Evolutionary conservation across 768 basidiomycete species (phyloP).

Genomic region (Kwoniella europaea): DNA sequence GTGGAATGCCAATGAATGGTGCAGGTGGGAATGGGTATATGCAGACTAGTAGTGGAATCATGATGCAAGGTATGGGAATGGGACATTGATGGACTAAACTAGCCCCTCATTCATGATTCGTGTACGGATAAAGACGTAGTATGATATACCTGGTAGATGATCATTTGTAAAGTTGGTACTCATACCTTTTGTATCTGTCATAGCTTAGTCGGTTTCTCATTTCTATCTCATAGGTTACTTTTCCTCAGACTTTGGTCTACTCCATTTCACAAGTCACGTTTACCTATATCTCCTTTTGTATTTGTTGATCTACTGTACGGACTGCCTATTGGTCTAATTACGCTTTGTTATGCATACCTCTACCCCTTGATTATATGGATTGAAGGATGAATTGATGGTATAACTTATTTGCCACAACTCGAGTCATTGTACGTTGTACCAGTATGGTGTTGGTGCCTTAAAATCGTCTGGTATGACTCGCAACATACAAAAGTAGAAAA

Average conservation of each 20-base stretch:
- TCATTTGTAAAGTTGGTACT: not conserved
- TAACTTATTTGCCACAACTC: not conserved
- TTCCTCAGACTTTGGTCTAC: no score
- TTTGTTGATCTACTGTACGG: no score
- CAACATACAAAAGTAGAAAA: not conserved
- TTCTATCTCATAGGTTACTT: no score
- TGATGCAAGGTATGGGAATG: slow-evolving; percentile 14
- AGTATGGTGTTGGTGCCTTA: not conserved
- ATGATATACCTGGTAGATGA: no score
- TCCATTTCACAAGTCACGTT: no score
- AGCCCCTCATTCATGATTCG: not conserved
- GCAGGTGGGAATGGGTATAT: not conserved
- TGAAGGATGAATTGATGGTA: no score
- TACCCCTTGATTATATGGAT: no score
- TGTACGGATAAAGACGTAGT: not conserved
- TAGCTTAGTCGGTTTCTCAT: no score
- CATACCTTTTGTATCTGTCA: not conserved
- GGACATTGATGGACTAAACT: not conserved
- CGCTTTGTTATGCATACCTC: no score
- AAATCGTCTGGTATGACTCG: not conserved
- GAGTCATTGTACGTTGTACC: not conserved
- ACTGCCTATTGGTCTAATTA: no score
- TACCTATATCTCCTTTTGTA: no score
- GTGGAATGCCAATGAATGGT: not conserved
- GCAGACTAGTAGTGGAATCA: slow-evolving; percentile 1